Evolutionary conservation across 371 early-diverging fungal genomes (phyloP), one percentile per base, ranked within the genome.

Genomic region (Dichotomocladium elegans): DNA sequence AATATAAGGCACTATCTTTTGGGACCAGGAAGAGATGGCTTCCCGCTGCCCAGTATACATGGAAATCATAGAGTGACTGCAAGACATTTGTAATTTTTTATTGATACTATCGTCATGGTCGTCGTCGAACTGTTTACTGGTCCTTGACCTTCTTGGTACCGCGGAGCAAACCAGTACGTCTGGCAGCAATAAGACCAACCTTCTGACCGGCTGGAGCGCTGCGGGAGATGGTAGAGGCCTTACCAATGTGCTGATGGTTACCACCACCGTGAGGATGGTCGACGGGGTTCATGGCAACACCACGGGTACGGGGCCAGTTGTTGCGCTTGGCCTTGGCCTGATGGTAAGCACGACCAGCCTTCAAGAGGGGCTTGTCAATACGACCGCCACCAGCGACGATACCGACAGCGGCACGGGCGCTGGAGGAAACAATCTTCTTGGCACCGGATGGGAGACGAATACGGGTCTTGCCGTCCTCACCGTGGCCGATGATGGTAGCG

Each of bases 181-280:
- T 86, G 72, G 97, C 97, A 70, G 99, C 99, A 81, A 96, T 99
- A 68, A 99, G 92, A 86, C 95, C 99, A 69, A 95, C 45, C 88
- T 95, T 99, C 85, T 98, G 96, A 81, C 98, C 99, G 63, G 98
- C 89, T 41, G 95, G 92, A 62, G 96, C 88, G 73, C 84, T 81
- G 77, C 98, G 93, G 52, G 95, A 82, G 59, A 99, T 89, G 64
- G 99, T 99, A 68, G 99, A 95, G 46, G 99, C 99, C 88, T 99
- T 96, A 95, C 99, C 99, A 89, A 99, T 98, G 85, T 99, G 99
- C 88, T 99, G 99, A 82, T 99, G 99, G 91, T 74, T 78, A 74
- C 78, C 72, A 78, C 77, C 74, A 79, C 81, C 83, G 80, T 80
- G 81, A 69, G 81, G 82, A 72, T 85, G 86, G 81, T 96, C 96